A percentile compares a stretch with the other conserved stretches of the same genome.
phyloP scores from a whole-genome alignment of 768 basidiomycete species.

The Daedalea quercina region DNA sequence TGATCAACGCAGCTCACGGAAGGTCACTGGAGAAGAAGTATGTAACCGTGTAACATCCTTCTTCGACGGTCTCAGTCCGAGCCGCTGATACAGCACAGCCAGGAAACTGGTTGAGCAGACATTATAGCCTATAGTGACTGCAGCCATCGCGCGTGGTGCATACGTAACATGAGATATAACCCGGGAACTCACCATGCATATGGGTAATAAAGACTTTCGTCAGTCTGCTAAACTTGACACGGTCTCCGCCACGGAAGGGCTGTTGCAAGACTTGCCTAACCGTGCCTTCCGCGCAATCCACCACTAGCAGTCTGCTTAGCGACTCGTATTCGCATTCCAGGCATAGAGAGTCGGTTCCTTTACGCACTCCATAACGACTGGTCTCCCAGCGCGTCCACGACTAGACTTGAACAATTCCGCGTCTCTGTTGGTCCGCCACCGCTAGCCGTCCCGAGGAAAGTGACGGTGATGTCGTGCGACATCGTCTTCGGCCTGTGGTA shows the following conservation, averaged over 20 bases:
- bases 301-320: slow-evolving; percentile 39
- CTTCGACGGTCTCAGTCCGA: too few species aligned
- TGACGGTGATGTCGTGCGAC: slow-evolving; percentile 42
- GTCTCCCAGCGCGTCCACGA: slow-evolving; percentile 49
- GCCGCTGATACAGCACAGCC: too few species aligned
- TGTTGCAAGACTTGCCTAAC: slow-evolving; percentile 59
- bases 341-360: neutral
- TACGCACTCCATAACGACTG: slow-evolving; percentile 62
- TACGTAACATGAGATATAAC: too few species aligned
- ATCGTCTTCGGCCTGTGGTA: slow-evolving; percentile 6
- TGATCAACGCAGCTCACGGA: too few species aligned
- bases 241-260: slow-evolving; percentile 27
- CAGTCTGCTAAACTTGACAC: slow-evolving; percentile 40
- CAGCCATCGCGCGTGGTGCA: too few species aligned
- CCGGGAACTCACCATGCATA: slow-evolving; percentile 63
- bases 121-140: too few species aligned
- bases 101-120: too few species aligned
- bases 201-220: slow-evolving; percentile 78
- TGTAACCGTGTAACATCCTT: too few species aligned
- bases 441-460: slow-evolving; percentile 71
- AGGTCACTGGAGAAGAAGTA: too few species aligned
- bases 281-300: slow-evolving; percentile 83
- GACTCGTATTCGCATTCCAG: neutral
- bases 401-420: slow-evolving; percentile 73
- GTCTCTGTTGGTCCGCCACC: slow-evolving; percentile 69